Evolutionary conservation across 768 basidiomycete genomes (phyloP).

Genomic region (Kwoniella sp.): DNA sequence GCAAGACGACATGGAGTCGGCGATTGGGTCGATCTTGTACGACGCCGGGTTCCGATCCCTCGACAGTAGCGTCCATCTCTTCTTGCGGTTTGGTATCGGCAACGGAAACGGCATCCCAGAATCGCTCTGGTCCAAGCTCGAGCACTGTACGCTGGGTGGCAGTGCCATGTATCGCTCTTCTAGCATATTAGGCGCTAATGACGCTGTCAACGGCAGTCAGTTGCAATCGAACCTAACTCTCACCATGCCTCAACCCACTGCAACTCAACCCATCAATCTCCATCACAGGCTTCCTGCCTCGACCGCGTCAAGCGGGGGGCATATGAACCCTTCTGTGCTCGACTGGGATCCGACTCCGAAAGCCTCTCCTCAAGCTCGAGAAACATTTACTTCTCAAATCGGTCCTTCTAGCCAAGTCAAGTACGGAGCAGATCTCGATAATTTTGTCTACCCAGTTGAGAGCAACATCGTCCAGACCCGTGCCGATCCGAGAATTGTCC

Average conservation of each 20-base stretch:
- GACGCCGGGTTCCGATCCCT: conserved; percentile 18
- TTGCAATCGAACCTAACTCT: not conserved
- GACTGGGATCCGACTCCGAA: too few relatives aligned
- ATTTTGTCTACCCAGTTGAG: too few relatives aligned
- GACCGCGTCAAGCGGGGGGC: not conserved
- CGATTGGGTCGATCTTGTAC: conserved; percentile 31
- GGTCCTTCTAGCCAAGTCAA: too few relatives aligned
- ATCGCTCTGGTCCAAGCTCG: conserved; percentile 30
- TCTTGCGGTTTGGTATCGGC: conserved; percentile 8
- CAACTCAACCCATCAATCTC: not conserved
- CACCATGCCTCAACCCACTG: conserved; percentile 6
- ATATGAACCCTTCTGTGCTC: too few relatives aligned
- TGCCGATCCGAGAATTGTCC: not conserved
- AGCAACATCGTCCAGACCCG: not conserved
- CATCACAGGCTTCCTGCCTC: conserved; percentile 1
- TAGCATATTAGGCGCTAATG: too few relatives aligned
- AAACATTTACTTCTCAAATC: too few relatives aligned
- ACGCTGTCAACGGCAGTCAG: conserved; percentile 2
- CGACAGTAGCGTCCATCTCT: conserved; percentile 15
- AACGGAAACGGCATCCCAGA: conserved; percentile 43
- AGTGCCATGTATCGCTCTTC: too few relatives aligned
- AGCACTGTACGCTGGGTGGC: too few relatives aligned
- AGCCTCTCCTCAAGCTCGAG: too few relatives aligned
- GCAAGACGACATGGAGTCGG: conserved; percentile 12
- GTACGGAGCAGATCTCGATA: too few relatives aligned